Percentiles rank a stretch among this genome's conserved stretches.
These are phyloP conservation scores for Suillus paluster DNA, from an alignment of 768 basidiomycete genomes.

Conservation along the genomic window DNA sequence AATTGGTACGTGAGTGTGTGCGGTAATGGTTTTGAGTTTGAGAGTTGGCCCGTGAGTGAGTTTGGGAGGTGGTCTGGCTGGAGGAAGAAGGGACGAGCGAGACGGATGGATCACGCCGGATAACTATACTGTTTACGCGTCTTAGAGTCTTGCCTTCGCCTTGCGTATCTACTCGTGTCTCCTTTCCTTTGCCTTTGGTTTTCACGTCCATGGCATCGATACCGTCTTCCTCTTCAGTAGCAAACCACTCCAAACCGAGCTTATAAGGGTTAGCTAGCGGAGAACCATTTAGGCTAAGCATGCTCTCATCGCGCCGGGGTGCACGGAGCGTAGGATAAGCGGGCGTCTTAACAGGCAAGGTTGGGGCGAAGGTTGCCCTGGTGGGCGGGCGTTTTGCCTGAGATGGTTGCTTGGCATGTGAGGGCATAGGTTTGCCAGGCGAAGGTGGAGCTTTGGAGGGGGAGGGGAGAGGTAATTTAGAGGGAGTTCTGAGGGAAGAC, in stretches of 20 bases:
- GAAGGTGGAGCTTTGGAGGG: slow-evolving; percentile 49
- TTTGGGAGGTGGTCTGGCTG: slow-evolving; percentile 21
- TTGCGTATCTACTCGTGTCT: slow-evolving; percentile 21
- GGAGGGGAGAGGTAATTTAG: slow-evolving; percentile 49
- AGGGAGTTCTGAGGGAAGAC: slow-evolving; percentile 25
- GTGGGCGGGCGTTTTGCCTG: slow-evolving; percentile 52
- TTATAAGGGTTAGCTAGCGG: slow-evolving; percentile 81
- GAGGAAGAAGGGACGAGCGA: slow-evolving; percentile 40
- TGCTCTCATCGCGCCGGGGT: slow-evolving; percentile 74
- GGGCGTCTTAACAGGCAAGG: slow-evolving; percentile 46
- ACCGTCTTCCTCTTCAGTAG: slow-evolving; percentile 39
- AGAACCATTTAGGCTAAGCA: slow-evolving; percentile 83
- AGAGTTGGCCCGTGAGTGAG: slow-evolving; percentile 54
- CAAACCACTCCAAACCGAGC: slow-evolving; percentile 65
- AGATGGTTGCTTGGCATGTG: slow-evolving; percentile 23
- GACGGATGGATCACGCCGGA: slow-evolving; percentile 59
- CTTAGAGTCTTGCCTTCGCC: slow-evolving; percentile 20
- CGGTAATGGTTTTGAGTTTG: slow-evolving; percentile 50
- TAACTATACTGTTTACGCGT: slow-evolving; percentile 64
- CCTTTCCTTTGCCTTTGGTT: slow-evolving; percentile 30
- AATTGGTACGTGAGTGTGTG: slow-evolving; percentile 50
- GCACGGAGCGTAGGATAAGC: slow-evolving; percentile 56
- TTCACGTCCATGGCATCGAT: slow-evolving; percentile 25
- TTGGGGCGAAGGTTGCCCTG: slow-evolving; percentile 72
- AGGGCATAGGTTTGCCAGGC: slow-evolving; percentile 25